Conservation (phyloP, 75 land plant species). For the Pinus taeda region DNA sequence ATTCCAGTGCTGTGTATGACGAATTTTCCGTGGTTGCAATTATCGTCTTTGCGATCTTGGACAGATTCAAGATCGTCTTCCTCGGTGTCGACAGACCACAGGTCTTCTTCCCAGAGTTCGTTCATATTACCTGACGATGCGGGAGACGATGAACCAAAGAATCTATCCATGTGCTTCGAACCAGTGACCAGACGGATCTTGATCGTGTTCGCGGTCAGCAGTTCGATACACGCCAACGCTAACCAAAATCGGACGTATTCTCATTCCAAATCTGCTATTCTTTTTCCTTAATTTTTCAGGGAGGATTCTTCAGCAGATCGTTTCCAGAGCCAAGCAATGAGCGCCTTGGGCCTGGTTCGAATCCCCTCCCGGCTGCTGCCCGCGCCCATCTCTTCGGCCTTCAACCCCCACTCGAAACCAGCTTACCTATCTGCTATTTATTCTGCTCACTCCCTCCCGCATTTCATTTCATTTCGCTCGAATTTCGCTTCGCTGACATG, state of each 20-base stretch:
- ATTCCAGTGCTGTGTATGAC: too few relatives aligned
- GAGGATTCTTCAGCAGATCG: background rate
- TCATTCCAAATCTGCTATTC: too few relatives aligned
- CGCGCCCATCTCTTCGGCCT: background rate
- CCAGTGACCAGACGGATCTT: background rate
- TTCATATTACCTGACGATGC: background rate
- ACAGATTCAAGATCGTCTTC: background rate
- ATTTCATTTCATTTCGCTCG: background rate
- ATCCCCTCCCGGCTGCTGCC: background rate
- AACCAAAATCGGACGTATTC: too few relatives aligned
- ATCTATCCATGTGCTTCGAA: constrained; percentile 2
- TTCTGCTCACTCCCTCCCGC: background rate
- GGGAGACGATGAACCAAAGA: background rate
- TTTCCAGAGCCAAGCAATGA: constrained; percentile 5
- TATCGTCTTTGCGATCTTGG: background rate
- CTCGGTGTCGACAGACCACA: constrained; percentile 30
- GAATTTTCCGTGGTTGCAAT: too few relatives aligned
- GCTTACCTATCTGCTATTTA: background rate
- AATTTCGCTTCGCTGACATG: too few relatives aligned
- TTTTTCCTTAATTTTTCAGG: background rate
- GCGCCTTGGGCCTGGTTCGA: background rate
- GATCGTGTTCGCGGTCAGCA: background rate
- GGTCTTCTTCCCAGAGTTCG: constrained; percentile 53
- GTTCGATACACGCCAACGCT: background rate
- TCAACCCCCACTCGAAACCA: too few relatives aligned